These are phyloP conservation scores for Globisporangium parvum DNA, from an alignment of 352 stramenopile species.

Conservation along the genomic window DNA sequence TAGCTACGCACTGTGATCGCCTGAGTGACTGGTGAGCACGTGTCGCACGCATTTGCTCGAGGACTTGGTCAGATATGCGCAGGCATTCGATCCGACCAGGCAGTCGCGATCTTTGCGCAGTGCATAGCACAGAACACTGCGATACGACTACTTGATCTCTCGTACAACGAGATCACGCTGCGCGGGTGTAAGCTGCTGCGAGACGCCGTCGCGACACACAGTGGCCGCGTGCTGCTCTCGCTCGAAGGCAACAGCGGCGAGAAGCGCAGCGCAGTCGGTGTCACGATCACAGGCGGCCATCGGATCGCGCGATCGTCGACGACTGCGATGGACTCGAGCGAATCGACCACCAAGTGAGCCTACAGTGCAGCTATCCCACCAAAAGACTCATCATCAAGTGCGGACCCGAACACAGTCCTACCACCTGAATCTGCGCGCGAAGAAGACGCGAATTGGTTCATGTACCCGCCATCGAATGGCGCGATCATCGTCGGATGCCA, in stretches of 20 bases:
- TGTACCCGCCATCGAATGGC: no score
- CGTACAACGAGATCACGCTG: conserved; percentile 77
- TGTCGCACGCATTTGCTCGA: not conserved
- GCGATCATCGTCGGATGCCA: no score
- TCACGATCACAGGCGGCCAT: conserved; percentile 28
- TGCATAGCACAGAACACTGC: conserved; percentile 33
- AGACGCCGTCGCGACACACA: conserved; percentile 26
- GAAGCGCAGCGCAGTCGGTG: conserved; percentile 22
- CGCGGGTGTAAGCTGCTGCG: conserved; percentile 65
- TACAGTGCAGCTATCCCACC: no score
- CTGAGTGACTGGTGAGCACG: not conserved
- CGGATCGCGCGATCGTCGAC: conserved; percentile 3
- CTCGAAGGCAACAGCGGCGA: conserved; percentile 45
- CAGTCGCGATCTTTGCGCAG: conserved; percentile 40
- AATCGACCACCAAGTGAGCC: no score
- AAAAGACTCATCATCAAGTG: no score
- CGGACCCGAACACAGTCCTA: no score
- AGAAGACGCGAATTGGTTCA: no score
- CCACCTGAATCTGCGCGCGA: no score
- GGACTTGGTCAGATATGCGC: conserved; percentile 32
- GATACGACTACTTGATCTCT: conserved; percentile 48
- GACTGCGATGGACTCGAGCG: no score
- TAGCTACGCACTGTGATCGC: not conserved
- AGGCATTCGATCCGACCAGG: conserved; percentile 58
- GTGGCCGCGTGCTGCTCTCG: conserved; percentile 16